phyloP scores from a whole-genome alignment of 2,329 filamentous ascomycete species.

The Ophiostoma angusticollis region DNA sequence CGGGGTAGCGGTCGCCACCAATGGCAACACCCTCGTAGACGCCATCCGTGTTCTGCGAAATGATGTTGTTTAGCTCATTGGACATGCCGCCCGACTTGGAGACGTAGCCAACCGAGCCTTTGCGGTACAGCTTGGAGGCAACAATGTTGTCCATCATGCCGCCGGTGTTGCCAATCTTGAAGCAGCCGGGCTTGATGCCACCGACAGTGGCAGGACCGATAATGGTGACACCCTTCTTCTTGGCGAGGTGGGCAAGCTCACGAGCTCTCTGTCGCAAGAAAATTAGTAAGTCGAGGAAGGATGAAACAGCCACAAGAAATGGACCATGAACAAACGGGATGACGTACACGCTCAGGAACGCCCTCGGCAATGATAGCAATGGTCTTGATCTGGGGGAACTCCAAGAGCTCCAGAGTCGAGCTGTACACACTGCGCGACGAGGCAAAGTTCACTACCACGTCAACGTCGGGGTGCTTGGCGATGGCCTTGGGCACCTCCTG shows the following conservation, averaged over 20 bases:
- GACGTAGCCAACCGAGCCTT: conserved; percentile 96
- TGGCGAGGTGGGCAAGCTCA: conserved; percentile 90
- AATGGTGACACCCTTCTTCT: conserved; percentile 98
- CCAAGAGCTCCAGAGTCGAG: conserved; percentile 98
- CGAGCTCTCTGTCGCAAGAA: conserved; percentile 59
- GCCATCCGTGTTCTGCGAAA: conserved; percentile 90
- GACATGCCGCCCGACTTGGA: conserved; percentile 99
- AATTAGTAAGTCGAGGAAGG: no score
- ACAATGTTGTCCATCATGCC: conserved; percentile 99
- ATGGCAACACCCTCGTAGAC: conserved; percentile 99
- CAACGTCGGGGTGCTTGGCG: conserved; percentile 91
- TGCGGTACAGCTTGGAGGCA: conserved; percentile 98
- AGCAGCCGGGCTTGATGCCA: conserved; percentile 98
- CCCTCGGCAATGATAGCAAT: conserved; percentile 99
- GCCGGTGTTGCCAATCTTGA: conserved; percentile 99
- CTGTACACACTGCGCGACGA: conserved; percentile 97
- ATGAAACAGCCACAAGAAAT: no score
- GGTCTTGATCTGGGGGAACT: conserved; percentile 90
- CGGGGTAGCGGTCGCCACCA: conserved; percentile 96
- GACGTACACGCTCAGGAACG: conserved; percentile 87
- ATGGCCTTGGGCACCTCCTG: conserved; percentile 87
- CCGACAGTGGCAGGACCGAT: conserved; percentile 96
- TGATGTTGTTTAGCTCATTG: conserved; percentile 99
- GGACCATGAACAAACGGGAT: not conserved
- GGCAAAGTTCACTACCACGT: conserved; percentile 98